These are phyloP conservation scores for Gentiana macrophylla DNA, from an alignment of 257 asterid species.

Conservation along the genomic window DNA sequence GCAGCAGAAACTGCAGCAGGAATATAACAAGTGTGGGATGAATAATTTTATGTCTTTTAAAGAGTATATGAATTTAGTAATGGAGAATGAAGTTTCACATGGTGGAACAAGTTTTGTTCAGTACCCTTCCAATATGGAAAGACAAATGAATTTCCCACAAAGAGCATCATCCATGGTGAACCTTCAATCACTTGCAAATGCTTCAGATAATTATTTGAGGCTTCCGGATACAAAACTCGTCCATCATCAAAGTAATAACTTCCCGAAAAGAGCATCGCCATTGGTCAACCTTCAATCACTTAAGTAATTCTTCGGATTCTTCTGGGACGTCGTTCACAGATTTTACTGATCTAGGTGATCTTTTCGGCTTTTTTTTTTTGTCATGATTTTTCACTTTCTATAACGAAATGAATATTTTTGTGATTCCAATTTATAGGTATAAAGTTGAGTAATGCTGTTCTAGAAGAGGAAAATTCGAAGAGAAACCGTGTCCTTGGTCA, in stretches of 20 bases:
- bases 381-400: background rate
- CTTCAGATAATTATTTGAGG: slow-evolving; percentile 24
- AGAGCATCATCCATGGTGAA: slow-evolving; percentile 44
- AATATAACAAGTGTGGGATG: slow-evolving; percentile 25
- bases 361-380: background rate
- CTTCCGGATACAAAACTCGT: slow-evolving; percentile 26
- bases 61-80: slow-evolving; percentile 21
- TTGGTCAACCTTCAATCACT: slow-evolving; percentile 42
- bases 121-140: slow-evolving; percentile 16
- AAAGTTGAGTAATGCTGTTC: slow-evolving; percentile 23
- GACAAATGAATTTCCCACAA: slow-evolving; percentile 34
- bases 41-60: slow-evolving; percentile 26
- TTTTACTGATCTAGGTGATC: slow-evolving; percentile 21
- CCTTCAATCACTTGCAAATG: slow-evolving; percentile 37
- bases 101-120: slow-evolving; percentile 14
- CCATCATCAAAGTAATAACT: slow-evolving; percentile 17
- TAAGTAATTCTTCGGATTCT: slow-evolving; percentile 27
- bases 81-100: slow-evolving; percentile 25
- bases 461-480: slow-evolving; percentile 33
- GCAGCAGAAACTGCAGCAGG: slow-evolving; percentile 29
- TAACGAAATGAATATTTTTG: background rate
- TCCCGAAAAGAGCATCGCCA: slow-evolving; percentile 39
- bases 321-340: slow-evolving; percentile 21
- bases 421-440: slow-evolving; percentile 31
- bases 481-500: slow-evolving; percentile 29